Percentiles rank a stretch among this genome's conserved stretches.
phyloP scores from a whole-genome alignment of 371 early-diverging fungal species.

The Dinochytrium kinnereticum region DNA sequence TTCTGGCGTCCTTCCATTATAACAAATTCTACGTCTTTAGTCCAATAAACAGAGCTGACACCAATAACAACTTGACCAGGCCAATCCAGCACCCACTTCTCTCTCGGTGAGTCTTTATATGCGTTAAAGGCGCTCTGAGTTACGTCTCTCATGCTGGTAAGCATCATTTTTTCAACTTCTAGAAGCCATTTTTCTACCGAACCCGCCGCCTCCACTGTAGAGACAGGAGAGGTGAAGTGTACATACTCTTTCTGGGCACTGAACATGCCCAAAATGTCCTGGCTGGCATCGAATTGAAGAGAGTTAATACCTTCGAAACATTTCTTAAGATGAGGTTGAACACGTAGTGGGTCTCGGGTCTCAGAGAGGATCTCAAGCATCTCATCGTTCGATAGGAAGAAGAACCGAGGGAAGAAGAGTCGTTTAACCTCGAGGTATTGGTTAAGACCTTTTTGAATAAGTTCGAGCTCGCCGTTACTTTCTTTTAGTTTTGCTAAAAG shows the following conservation, averaged over 20 bases:
- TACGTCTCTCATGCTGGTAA: constrained; percentile 50
- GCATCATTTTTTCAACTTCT: constrained; percentile 56
- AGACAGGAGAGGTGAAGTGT: constrained; percentile 45
- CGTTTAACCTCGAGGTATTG: constrained; percentile 63
- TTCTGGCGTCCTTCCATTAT: constrained; percentile 47
- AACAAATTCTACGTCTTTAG: constrained; percentile 56
- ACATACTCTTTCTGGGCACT: constrained; percentile 57
- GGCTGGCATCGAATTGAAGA: constrained; percentile 53
- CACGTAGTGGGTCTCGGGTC: constrained; percentile 57
- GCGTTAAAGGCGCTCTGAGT: constrained; percentile 41
- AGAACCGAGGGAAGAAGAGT: constrained; percentile 59
- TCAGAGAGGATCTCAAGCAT: constrained; percentile 62
- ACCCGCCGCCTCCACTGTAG: constrained; percentile 54
- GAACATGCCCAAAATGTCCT: constrained; percentile 58
- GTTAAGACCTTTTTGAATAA: constrained; percentile 62
- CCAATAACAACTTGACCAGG: constrained; percentile 61
- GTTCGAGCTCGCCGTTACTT: constrained; percentile 58
- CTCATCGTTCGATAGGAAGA: constrained; percentile 64
- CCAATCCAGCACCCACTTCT: constrained; percentile 61
- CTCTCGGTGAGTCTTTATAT: constrained; percentile 51
- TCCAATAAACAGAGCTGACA: constrained; percentile 60
- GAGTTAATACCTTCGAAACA: constrained; percentile 62
- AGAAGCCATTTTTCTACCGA: constrained; percentile 61
- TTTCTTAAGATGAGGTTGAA: constrained; percentile 64
- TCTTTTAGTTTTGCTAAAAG: constrained; percentile 49